Evolutionary conservation across 805 yeast genomes (phyloP).

Genomic region (Barnettozyma vustinii): DNA sequence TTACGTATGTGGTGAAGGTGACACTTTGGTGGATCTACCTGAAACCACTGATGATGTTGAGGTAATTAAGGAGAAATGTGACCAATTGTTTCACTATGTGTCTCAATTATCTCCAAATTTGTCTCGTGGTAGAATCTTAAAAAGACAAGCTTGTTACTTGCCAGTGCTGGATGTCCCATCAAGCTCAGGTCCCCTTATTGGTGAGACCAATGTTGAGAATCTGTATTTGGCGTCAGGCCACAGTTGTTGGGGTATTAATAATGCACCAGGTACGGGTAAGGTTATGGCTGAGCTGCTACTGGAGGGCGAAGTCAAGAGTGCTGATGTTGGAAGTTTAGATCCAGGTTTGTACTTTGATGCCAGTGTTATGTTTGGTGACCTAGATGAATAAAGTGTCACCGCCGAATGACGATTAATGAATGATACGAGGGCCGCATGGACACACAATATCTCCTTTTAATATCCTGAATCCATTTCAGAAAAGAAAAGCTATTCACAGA

Average conservation of each 20-base stretch:
- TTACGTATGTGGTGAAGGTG: conserved; percentile 97
- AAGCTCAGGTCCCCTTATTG: conserved; percentile 88
- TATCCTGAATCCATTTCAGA: not conserved
- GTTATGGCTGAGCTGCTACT: conserved; percentile 80
- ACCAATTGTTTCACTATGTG: conserved; percentile 76
- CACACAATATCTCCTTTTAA: not conserved
- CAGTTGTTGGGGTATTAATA: conserved; percentile 98
- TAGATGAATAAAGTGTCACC: not conserved
- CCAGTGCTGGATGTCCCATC: conserved; percentile 94
- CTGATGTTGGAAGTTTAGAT: conserved; percentile 76
- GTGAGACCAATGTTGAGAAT: conserved; percentile 82
- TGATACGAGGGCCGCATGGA: not conserved
- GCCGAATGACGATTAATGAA: not conserved
- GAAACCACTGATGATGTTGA: conserved; percentile 92
- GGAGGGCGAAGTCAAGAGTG: conserved; percentile 75
- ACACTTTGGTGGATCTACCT: conserved; percentile 82
- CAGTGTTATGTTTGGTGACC: conserved; percentile 26
- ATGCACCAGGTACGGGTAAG: conserved; percentile 96
- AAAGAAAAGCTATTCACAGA: not conserved
- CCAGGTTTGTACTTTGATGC: conserved; percentile 89
- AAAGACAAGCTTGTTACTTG: conserved; percentile 90
- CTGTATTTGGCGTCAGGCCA: conserved; percentile 86
- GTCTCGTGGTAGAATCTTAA: conserved; percentile 65
- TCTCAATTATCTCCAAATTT: conserved; percentile 68
- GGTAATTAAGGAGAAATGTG: conserved; percentile 83